Percentiles rank a stretch among this genome's conserved stretches.
Conservation (phyloP, 192 early-diverging fungal species). For the Entrophospora sp. region DNA sequence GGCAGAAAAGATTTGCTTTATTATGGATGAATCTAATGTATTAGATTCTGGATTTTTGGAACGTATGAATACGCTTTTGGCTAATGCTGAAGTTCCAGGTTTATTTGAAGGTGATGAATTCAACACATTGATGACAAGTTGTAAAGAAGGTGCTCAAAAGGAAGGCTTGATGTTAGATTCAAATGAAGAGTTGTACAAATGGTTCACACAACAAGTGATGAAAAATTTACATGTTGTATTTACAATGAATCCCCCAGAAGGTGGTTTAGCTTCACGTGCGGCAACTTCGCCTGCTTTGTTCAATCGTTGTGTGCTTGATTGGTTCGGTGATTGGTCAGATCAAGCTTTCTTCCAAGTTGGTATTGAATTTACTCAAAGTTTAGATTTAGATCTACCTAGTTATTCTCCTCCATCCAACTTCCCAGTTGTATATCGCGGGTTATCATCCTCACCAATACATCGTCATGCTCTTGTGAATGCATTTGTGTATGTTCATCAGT, state of each 20-base stretch:
- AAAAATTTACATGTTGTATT: conserved; percentile 98
- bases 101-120: conserved; percentile 99
- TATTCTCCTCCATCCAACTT: conserved; percentile 65
- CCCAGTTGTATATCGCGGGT: conserved; percentile 64
- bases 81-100: conserved; percentile 98
- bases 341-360: conserved; percentile 99
- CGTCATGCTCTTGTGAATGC: conserved; percentile 84
- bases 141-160: conserved; percentile 86
- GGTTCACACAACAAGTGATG: conserved; percentile 96
- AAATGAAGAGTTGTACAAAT: conserved; percentile 90
- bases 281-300: conserved; percentile 99
- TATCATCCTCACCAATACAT: conserved; percentile 63
- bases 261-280: conserved; percentile 80
- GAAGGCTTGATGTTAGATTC: conserved; percentile 94
- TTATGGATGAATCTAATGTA: conserved; percentile 98
- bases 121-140: conserved; percentile 84
- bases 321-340: conserved; percentile 99
- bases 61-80: conserved; percentile 98
- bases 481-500: conserved; percentile 88
- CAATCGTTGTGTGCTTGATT: conserved; percentile 99
- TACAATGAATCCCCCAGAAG: conserved; percentile 99
- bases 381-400: conserved; percentile 74
- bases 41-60: conserved; percentile 96
- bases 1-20: conserved; percentile 86
- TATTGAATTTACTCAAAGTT: conserved; percentile 82